Conservation (phyloP, 2,329 filamentous ascomycete species). For the Aspergillus puulaauensis region DNA sequence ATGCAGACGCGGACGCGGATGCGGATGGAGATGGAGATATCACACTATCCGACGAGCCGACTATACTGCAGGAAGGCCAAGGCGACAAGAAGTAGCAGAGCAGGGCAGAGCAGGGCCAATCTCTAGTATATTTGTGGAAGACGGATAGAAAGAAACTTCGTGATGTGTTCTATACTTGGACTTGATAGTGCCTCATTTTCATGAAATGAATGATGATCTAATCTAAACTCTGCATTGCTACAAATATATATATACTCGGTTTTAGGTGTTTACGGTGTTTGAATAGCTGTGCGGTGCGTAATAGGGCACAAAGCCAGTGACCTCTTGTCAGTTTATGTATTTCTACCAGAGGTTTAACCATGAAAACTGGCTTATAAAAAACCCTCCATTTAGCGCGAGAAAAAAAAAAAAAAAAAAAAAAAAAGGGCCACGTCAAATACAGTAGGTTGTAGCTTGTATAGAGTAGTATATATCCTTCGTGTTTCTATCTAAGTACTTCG, state of each 20-base stretch:
- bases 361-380: too few species aligned
- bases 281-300: too few species aligned
- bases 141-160: neutral
- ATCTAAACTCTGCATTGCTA: slow-evolving; percentile 8
- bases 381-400: too few species aligned
- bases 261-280: too few species aligned
- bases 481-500: neutral
- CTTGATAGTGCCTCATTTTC: slow-evolving; percentile 1
- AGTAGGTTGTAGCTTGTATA: too few species aligned
- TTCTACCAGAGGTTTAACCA: too few species aligned
- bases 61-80: slow-evolving; percentile 6
- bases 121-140: neutral
- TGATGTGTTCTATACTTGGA: slow-evolving; percentile 3
- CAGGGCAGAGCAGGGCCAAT: neutral
- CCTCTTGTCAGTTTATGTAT: too few species aligned
- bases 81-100: neutral
- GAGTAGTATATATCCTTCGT: neutral
- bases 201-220: slow-evolving; percentile 18
- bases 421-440: too few species aligned
- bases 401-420: too few species aligned
- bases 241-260: neutral
- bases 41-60: slow-evolving; percentile 32
- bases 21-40: slow-evolving; percentile 37
- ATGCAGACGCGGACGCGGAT: slow-evolving; percentile 21
- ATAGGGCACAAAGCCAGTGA: too few species aligned